A percentile compares a stretch with the other conserved stretches of the same genome.
Evolutionary conservation across 768 basidiomycete genomes (phyloP).

Genomic region (Sporobolomyces roseus): DNA sequence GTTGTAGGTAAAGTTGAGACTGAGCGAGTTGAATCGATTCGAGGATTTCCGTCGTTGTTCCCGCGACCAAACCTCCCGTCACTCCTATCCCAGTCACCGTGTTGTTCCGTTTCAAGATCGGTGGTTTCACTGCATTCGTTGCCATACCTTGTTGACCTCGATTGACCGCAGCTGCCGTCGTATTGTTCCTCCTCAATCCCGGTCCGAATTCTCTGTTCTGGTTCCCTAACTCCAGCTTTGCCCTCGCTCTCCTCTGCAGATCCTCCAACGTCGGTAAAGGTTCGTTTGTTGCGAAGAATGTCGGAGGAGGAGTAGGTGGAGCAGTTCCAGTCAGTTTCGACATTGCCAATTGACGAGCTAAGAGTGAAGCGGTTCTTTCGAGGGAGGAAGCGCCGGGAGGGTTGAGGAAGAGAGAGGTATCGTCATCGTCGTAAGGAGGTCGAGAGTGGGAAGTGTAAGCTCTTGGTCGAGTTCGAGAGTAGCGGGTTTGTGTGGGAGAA

Average conservation of each 20-base stretch:
- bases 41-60: background rate
- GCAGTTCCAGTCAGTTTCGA: constrained; percentile 42
- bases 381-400: constrained; percentile 13
- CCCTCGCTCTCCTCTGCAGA: constrained; percentile 33
- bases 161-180: background rate
- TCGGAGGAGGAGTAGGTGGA: constrained; percentile 17
- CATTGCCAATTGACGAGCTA: constrained; percentile 42
- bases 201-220: background rate
- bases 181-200: constrained; percentile 20
- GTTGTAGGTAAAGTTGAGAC: too few relatives aligned
- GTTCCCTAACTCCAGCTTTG: constrained; percentile 5
- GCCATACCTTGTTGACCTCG: background rate
- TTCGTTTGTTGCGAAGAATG: constrained; percentile 22
- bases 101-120: constrained; percentile 17
- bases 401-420: constrained; percentile 11
- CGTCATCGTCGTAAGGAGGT: background rate
- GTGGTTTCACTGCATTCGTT: background rate
- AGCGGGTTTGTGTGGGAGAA: background rate
- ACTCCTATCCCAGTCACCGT: constrained; percentile 31
- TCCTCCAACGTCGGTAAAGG: constrained; percentile 38
- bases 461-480: background rate
- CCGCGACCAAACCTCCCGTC: background rate
- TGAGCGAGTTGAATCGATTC: background rate
- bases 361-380: constrained; percentile 37
- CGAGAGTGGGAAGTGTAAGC: background rate